Evolutionary conservation across 2,329 filamentous ascomycete species (phyloP), one percentile per base, ranked within the genome.

Genomic region (Fusarium sp.): DNA sequence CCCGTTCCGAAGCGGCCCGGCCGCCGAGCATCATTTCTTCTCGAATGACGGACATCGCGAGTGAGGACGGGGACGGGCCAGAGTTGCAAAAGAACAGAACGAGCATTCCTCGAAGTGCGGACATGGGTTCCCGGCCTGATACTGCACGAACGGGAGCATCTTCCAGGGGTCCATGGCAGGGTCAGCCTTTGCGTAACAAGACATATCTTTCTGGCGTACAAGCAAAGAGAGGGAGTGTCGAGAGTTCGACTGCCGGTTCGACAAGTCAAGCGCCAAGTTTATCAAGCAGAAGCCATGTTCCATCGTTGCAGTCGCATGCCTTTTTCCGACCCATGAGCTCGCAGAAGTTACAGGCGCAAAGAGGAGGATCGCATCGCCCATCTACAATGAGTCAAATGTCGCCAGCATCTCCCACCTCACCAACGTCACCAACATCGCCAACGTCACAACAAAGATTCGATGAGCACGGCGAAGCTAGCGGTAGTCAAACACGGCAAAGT

Each of bases 251-350:
- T 23, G 87, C 81, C 80, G 90, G 82, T 74, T 88, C 88, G 73
- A 92, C 86, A 60, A 87, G 86, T 21, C 79, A 78, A 58, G 69
- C 80, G 28, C 77, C 79, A 6, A 96, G 92, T 74, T 88, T 93
- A 46, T 87, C 92, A 50, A 95, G 92, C 80, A 90, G 92, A 79
- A 96, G 94, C 46, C 96, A 99, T 86, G 95, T 97, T 25, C 95
- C 96, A 3, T 95, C 93, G 4, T 85, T 99, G 60, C 92, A 94
- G 6, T 95, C 94, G 21, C 93, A 96, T 79, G 96, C 94, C 60
- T 98, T 99, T 85, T 97, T 97, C 80, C 93, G 92, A 28, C 96
- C 96, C 43, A 97, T 99, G 94, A 98, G 95, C 84, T 97, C 96
- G 30, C 95, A 97, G 81, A 93, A 94, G 81, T 86, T 98, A 57